Percentiles rank a stretch among this genome's conserved stretches.
phyloP scores from a whole-genome alignment of 1,139 yeast species.

The Yamadazyma conglobata region DNA sequence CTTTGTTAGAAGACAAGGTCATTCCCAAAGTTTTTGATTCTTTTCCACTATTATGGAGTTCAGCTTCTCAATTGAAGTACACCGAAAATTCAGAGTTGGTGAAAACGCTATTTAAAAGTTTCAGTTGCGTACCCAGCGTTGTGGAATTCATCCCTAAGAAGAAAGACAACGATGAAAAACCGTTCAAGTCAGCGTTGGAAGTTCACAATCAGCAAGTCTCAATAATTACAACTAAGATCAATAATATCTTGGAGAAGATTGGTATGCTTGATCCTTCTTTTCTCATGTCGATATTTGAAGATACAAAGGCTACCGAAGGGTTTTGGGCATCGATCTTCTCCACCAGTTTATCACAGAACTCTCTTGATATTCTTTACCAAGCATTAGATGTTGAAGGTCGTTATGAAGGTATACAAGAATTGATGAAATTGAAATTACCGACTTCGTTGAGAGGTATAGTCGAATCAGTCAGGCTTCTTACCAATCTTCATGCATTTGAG shows the following conservation, averaged over 20 bases:
- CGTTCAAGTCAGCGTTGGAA: slow-evolving; percentile 21
- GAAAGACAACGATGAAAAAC: slow-evolving; percentile 18
- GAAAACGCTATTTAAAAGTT: slow-evolving; percentile 34
- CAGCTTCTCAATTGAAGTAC: slow-evolving; percentile 25
- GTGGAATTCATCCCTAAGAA: slow-evolving; percentile 31
- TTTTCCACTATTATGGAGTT: slow-evolving; percentile 47
- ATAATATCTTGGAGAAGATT: slow-evolving; percentile 30
- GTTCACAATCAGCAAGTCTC: slow-evolving; percentile 34
- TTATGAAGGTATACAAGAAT: slow-evolving; percentile 62
- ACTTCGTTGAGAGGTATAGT: slow-evolving; percentile 45
- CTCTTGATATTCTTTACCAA: slow-evolving; percentile 70
- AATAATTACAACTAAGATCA: slow-evolving; percentile 20
- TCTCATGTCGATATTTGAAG: slow-evolving; percentile 31
- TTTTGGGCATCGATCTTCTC: slow-evolving; percentile 71
- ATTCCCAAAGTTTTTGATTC: slow-evolving; percentile 42
- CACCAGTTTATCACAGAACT: slow-evolving; percentile 59
- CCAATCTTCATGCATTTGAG: slow-evolving; percentile 53
- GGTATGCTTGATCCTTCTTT: slow-evolving; percentile 41
- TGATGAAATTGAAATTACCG: slow-evolving; percentile 43
- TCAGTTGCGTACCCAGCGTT: slow-evolving; percentile 43
- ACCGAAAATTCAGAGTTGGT: slow-evolving; percentile 17
- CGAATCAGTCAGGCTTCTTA: slow-evolving; percentile 43
- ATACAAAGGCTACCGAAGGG: slow-evolving; percentile 38
- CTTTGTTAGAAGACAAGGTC: slow-evolving; percentile 35
- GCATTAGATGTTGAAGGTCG: slow-evolving; percentile 63